These are phyloP conservation scores for Psidium friedrichsthalianum DNA, from an alignment of 345 rosid genomes.

Conservation along the genomic window DNA sequence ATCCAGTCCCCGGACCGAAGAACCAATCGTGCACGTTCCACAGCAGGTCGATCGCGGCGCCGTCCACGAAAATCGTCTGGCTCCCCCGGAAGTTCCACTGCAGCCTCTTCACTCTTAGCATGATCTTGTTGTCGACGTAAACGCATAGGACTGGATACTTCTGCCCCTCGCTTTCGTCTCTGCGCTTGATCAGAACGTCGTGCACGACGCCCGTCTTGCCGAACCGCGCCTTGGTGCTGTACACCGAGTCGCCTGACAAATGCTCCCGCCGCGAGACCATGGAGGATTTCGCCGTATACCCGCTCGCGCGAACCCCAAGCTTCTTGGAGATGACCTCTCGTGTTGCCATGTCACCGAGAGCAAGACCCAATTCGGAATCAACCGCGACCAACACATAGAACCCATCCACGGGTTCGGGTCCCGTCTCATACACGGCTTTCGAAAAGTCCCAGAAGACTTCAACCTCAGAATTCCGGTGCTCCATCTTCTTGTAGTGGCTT, in stretches of 20 bases:
- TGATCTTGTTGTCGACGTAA: slow-evolving; percentile 63
- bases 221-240: slow-evolving; percentile 60
- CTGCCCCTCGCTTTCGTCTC: slow-evolving; percentile 47
- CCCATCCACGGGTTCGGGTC: slow-evolving; percentile 60
- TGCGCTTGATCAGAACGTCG: slow-evolving; percentile 56
- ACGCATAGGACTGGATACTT: slow-evolving; percentile 56
- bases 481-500: slow-evolving; percentile 45
- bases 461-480: slow-evolving; percentile 32
- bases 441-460: slow-evolving; percentile 88
- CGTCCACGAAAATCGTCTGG: slow-evolving; percentile 76
- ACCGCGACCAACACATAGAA: slow-evolving; percentile 58
- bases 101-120: slow-evolving; percentile 66
- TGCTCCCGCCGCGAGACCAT: slow-evolving; percentile 62
- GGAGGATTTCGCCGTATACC: slow-evolving; percentile 11
- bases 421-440: slow-evolving; percentile 39
- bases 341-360: slow-evolving; percentile 37
- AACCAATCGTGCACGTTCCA: slow-evolving; percentile 99
- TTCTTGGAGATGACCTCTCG: slow-evolving; percentile 40
- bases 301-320: slow-evolving; percentile 8
- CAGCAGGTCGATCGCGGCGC: slow-evolving; percentile 70
- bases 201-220: slow-evolving; percentile 45
- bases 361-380: slow-evolving; percentile 53
- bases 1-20: slow-evolving; percentile 37
- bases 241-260: slow-evolving; percentile 58
- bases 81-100: slow-evolving; percentile 95